phyloP scores from a whole-genome alignment of 192 early-diverging fungal genomes.

The Linnemannia zychae region DNA sequence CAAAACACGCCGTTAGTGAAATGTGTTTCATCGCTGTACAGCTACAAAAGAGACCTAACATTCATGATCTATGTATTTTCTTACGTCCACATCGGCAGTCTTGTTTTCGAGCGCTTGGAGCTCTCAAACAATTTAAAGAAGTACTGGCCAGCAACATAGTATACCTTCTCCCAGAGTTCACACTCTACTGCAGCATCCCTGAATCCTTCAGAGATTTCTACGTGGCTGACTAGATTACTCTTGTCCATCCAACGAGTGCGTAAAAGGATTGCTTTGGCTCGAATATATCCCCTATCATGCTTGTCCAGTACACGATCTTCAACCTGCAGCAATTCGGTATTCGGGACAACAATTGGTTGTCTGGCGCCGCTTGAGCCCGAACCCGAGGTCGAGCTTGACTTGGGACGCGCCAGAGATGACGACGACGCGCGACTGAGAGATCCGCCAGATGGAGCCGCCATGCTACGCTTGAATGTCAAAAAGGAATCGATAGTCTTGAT shows the following conservation, averaged over 20 bases:
- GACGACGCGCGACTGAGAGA: background rate
- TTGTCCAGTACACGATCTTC: slow-evolving; percentile 26
- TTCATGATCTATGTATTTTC: background rate
- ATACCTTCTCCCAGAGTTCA: slow-evolving; percentile 77
- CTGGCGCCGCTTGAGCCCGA: too few species aligned
- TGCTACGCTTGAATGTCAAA: slow-evolving; percentile 20
- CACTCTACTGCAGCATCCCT: slow-evolving; percentile 26
- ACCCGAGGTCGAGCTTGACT: background rate
- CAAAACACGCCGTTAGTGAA: background rate
- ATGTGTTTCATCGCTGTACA: background rate
- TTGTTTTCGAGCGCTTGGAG: slow-evolving; percentile 21
- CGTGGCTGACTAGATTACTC: slow-evolving; percentile 53
- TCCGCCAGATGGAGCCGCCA: background rate
- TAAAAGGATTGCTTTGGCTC: slow-evolving; percentile 59
- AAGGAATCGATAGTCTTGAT: slow-evolving; percentile 62
- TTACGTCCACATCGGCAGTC: slow-evolving; percentile 13
- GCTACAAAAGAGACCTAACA: background rate
- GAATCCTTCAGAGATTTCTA: slow-evolving; percentile 61
- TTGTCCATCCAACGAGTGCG: slow-evolving; percentile 71
- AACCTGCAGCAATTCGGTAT: slow-evolving; percentile 13
- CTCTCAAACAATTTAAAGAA: slow-evolving; percentile 67
- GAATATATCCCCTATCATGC: slow-evolving; percentile 20
- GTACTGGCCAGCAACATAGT: slow-evolving; percentile 72
- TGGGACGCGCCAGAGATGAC: background rate
- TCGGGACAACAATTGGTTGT: background rate